A percentile compares a stretch with the other conserved stretches of the same genome.
Conservation (phyloP, 2,329 filamentous ascomycete species). For the Pseudonectria foliicola region DNA sequence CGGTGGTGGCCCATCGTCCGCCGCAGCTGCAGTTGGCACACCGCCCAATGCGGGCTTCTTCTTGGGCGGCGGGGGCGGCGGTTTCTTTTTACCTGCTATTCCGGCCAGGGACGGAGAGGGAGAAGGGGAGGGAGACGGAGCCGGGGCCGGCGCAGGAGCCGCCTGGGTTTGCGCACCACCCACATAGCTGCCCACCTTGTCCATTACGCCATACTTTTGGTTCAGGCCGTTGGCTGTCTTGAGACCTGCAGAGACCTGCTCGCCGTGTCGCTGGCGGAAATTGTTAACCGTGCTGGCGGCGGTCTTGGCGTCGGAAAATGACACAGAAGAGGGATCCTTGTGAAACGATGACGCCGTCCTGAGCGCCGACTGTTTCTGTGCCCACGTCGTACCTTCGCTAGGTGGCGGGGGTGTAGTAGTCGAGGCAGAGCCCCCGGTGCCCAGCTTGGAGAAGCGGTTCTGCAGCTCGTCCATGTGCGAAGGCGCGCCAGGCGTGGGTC, state of each 20-base stretch:
- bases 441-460: conserved; percentile 55
- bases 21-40: conserved; percentile 9
- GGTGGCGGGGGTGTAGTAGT: conserved; percentile 17
- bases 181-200: conserved; percentile 27
- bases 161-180: conserved; percentile 10
- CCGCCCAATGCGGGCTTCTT: conserved; percentile 39
- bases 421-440: conserved; percentile 25
- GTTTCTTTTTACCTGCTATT: conserved; percentile 43
- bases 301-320: conserved; percentile 48
- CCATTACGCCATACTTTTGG: conserved; percentile 52
- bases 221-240: conserved; percentile 50
- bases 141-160: conserved; percentile 4
- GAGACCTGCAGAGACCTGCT: conserved; percentile 56
- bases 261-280: conserved; percentile 63
- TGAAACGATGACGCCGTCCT: conserved; percentile 53
- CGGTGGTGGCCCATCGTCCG: conserved; percentile 38
- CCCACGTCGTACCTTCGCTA: conserved; percentile 52
- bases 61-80: conserved; percentile 44
- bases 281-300: conserved; percentile 58
- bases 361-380: conserved; percentile 57
- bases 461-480: conserved; percentile 59
- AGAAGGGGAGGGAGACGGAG: conserved; percentile 1
- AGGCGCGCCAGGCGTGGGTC: conserved; percentile 14
- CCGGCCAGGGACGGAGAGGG: conserved; percentile 9
- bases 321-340: conserved; percentile 55